Evolutionary conservation across 257 asterid genomes (phyloP).

Genomic region (Solanum neorickii): DNA sequence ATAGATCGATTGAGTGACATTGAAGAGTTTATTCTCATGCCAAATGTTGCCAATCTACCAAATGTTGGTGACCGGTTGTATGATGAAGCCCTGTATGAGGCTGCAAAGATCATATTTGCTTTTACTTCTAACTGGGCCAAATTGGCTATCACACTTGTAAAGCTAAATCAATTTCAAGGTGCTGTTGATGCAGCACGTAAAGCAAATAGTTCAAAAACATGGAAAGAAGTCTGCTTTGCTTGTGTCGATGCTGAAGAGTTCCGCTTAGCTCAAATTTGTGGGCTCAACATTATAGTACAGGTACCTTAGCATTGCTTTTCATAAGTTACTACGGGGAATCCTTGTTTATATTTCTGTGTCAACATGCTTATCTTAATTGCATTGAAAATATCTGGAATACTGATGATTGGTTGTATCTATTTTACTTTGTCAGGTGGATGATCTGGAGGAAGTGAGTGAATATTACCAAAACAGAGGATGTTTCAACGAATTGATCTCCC

Average conservation of each 20-base stretch:
- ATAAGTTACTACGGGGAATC: background rate
- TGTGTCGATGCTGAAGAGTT: constrained; percentile 92
- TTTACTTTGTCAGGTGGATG: constrained; percentile 33
- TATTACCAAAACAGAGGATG: constrained; percentile 24
- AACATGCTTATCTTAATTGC: background rate
- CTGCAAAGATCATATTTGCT: constrained; percentile 92
- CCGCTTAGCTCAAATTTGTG: constrained; percentile 28
- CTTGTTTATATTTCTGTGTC: background rate
- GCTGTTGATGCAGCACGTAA: constrained; percentile 99
- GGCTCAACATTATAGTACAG: constrained; percentile 25
- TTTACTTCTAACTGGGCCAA: constrained; percentile 96
- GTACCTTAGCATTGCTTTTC: constrained; percentile 23
- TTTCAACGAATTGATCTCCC: constrained; percentile 73
- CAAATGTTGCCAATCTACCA: constrained; percentile 24
- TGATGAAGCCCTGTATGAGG: constrained; percentile 29
- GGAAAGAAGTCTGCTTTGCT: constrained; percentile 99
- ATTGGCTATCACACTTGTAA: constrained; percentile 82
- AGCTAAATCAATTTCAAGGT: constrained; percentile 89
- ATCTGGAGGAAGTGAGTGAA: constrained; percentile 27
- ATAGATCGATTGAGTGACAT: constrained; percentile 91
- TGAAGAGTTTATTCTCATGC: constrained; percentile 58
- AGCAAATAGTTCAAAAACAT: constrained; percentile 95
- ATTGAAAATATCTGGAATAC: background rate
- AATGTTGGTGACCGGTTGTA: constrained; percentile 25
- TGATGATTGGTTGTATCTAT: background rate